Base-by-base conservation (phyloP, 2,329 filamentous ascomycete species). In the Aspergillus alliaceus region DNA sequence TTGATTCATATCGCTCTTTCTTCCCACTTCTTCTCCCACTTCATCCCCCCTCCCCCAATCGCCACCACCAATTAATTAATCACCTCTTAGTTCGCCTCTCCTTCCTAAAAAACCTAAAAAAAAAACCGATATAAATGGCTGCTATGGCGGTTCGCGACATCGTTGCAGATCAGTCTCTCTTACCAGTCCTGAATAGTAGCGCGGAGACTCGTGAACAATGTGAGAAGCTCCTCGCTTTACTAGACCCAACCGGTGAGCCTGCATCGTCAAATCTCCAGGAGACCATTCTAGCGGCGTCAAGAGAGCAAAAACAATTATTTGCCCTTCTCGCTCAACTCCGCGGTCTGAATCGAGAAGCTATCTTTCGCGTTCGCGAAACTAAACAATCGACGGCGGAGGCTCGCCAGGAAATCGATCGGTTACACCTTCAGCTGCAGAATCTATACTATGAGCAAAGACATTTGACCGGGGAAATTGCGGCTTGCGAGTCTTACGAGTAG, bases 371-470 rank as follows among this genome's bases (percentile, higher is more conserved):
- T 29, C 87, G 95, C 63, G 86, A 91, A 65, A 96, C 93, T 14
- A 98, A 98, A 74, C 82, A 89, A 53, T 81, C 86, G 65, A 98
- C 95, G 0, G 89, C 91, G 29, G 91, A 96, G 73, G 90, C 90
- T 49, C 86, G 93, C 49, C 90, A 93, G 67, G 91, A 96, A 75
- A 91, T 98, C 62, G 95, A 99, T 72, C 86, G 88, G 50, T 81
- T 99, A 59, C 93, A 98, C 72, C 82, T 99, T 35, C 90, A 96
- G 70, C 82, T 99, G 54, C 93, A 98, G 76, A 99, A 99, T 70
- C 79, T 99, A 7, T 96, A 95, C 74, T 99, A 99, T 71, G 93
- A 99, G 75, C 93, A 98, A 77, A 83, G 91, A 54, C 92, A 97
- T 74, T 79, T 99, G 54, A 86, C 90, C 62, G 90, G 90, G 49